Evolutionary conservation across 148 eudicot genomes (phyloP), one percentile per base, ranked within the genome.

Genomic region (Vaccinium macrocarpon): DNA sequence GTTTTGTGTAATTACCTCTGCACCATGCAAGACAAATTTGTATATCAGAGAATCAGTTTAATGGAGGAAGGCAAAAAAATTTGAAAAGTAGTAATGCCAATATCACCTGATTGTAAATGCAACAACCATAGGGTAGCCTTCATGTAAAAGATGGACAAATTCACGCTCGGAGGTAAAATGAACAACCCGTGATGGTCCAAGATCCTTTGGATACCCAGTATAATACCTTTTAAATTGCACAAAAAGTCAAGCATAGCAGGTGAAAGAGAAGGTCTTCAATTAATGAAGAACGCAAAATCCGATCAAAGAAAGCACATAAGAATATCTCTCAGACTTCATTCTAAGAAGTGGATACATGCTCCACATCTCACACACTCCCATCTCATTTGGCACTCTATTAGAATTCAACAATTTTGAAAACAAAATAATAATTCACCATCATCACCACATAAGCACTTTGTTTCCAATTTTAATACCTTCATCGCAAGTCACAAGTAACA

Each of bases 81-180:
- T 23, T 14, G 21, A 12, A 42, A 80, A 16, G 21, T 32, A 81
- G 42, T 9, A 8, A 73, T 48, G 4, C 7, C 42, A 82, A 72
- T 3, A 78, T 83, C 83, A 97, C 99, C 87, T 92, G 88, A 97
- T 91, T 19, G 99, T 95, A 86, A 97, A 97, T 71, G 99, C 98
- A 85, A 94, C 98, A 32, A 93, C 98, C 56, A 97, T 89, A 73
- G 99, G 98, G 87, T 90, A 85, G 76, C 98, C 98, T 90, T 93
- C 91, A 83, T 97, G 98, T 87, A 97, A 92, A 78, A 97, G 92
- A 89, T 95, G 96, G 35, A 97, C 92, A 89, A 97, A 95, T 66
- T 95, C 94, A 59, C 98, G 96, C 87, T 97, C 99, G 5, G 99
- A 97, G 42, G 97, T 91, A 85, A 97, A 97, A 88, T 95, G 97